phyloP scores from a whole-genome alignment of 2,329 filamentous ascomycete genomes.

The Pseudomassariella vexata region DNA sequence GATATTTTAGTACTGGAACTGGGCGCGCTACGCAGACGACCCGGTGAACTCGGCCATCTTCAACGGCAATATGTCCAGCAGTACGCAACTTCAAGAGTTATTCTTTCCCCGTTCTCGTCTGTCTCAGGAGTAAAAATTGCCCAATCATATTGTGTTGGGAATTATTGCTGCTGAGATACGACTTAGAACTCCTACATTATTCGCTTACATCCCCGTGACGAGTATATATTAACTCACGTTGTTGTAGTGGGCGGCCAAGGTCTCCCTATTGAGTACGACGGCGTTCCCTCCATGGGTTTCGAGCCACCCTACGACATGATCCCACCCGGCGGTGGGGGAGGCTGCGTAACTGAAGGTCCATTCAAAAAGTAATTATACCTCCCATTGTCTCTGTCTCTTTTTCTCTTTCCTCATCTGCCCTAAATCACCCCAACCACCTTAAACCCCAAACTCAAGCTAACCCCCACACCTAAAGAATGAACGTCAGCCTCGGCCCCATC shows the following conservation, averaged over 20 bases:
- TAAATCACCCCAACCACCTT: neutral
- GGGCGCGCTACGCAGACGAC: slow-evolving; percentile 40
- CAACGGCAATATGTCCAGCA: slow-evolving; percentile 44
- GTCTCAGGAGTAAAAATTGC: no score
- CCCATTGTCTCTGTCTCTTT: neutral
- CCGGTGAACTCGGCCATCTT: slow-evolving; percentile 45
- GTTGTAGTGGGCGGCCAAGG: slow-evolving; percentile 49
- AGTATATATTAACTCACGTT: no score
- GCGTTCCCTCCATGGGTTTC: slow-evolving; percentile 14
- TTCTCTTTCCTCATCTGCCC: no score
- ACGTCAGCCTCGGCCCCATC: slow-evolving; percentile 24
- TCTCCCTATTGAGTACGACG: slow-evolving; percentile 14
- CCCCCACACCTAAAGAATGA: slow-evolving; percentile 9
- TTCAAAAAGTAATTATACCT: slow-evolving; percentile 20
- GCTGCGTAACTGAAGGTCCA: slow-evolving; percentile 39
- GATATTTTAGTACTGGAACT: slow-evolving; percentile 42
- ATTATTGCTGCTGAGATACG: no score
- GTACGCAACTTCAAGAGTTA: no score
- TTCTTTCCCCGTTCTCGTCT: no score
- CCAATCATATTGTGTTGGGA: no score
- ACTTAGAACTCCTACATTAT: no score
- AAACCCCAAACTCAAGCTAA: neutral
- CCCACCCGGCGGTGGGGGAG: slow-evolving; percentile 49
- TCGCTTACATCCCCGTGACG: no score
- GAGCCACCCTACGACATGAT: slow-evolving; percentile 16